Percentiles rank a stretch among this genome's conserved stretches.
phyloP scores from a whole-genome alignment of 352 stramenopile genomes.

The Globisporangium viniferum region DNA sequence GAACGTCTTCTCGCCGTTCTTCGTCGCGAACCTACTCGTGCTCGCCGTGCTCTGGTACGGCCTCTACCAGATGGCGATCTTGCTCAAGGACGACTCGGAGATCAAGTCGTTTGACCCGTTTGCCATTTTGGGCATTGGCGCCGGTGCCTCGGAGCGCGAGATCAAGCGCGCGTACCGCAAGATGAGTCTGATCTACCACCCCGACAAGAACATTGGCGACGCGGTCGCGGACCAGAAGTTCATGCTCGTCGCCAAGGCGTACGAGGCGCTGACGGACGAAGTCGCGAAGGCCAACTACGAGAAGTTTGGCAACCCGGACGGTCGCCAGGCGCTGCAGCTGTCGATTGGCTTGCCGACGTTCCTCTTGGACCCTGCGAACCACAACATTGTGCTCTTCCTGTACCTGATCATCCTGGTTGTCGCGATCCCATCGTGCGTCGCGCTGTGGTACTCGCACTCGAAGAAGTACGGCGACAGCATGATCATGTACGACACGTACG shows the following conservation, averaged over 20 bases:
- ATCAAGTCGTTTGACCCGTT: constrained; percentile 99
- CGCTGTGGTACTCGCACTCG: constrained; percentile 94
- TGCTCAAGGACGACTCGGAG: constrained; percentile 94
- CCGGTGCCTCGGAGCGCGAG: constrained; percentile 85
- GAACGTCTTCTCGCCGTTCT: constrained; percentile 79
- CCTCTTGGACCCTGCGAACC: constrained; percentile 96
- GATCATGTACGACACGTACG: constrained; percentile 99
- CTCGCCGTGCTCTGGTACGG: constrained; percentile 74
- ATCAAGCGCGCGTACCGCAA: constrained; percentile 96
- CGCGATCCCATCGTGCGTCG: constrained; percentile 95
- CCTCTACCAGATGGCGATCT: constrained; percentile 87
- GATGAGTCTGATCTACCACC: constrained; percentile 91
- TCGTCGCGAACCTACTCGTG: constrained; percentile 74
- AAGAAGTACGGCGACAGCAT: constrained; percentile 99
- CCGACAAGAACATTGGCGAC: constrained; percentile 97
- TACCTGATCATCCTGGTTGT: constrained; percentile 99
- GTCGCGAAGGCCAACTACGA: constrained; percentile 97
- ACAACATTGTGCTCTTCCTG: constrained; percentile 97
- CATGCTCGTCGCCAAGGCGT: constrained; percentile 95
- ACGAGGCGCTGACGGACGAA: constrained; percentile 95
- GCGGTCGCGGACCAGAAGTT: constrained; percentile 97
- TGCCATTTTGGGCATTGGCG: constrained; percentile 93
- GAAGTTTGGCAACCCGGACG: constrained; percentile 98
- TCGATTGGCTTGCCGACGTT: constrained; percentile 97
- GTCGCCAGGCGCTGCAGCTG: constrained; percentile 95